Evolutionary conservation across 2,329 filamentous ascomycete species (phyloP).

Genomic region (Dothideomycetes sp.): DNA sequence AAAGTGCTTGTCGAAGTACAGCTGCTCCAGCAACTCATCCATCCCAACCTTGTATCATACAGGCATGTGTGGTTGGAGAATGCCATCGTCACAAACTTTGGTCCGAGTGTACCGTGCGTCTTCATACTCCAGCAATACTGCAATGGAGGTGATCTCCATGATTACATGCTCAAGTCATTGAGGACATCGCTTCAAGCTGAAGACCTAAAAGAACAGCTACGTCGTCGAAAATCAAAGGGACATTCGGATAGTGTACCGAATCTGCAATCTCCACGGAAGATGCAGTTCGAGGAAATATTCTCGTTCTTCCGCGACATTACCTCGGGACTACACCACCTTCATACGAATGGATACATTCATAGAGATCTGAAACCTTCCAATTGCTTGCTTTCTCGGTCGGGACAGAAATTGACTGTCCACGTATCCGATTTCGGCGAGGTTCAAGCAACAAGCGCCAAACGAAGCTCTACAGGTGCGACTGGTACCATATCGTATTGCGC

Average conservation of each 20-base stretch:
- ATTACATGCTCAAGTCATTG: conserved; percentile 65
- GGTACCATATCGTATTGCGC: conserved; percentile 97
- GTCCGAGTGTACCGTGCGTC: conserved; percentile 82
- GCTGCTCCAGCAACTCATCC: conserved; percentile 78
- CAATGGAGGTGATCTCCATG: conserved; percentile 81
- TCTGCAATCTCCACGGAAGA: conserved; percentile 40
- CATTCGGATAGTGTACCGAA: conserved; percentile 52
- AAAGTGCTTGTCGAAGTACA: conserved; percentile 92
- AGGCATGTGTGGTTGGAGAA: conserved; percentile 96
- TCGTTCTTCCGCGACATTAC: conserved; percentile 95
- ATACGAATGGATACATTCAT: conserved; percentile 87
- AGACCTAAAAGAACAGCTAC: conserved; percentile 76
- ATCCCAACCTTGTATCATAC: conserved; percentile 93
- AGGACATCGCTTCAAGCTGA: conserved; percentile 37
- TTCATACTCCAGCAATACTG: conserved; percentile 98
- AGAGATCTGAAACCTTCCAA: conserved; percentile 94
- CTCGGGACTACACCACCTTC: conserved; percentile 79
- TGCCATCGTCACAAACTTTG: conserved; percentile 69
- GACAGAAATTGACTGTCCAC: conserved; percentile 61
- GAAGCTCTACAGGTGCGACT: conserved; percentile 86
- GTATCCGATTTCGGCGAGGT: conserved; percentile 98
- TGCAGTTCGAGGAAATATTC: conserved; percentile 85
- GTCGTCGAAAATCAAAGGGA: conserved; percentile 64
- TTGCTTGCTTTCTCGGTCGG: conserved; percentile 72
- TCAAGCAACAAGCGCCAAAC: conserved; percentile 66